Evolutionary conservation across 768 basidiomycete genomes (phyloP).

Genomic region (Collybia nuda): DNA sequence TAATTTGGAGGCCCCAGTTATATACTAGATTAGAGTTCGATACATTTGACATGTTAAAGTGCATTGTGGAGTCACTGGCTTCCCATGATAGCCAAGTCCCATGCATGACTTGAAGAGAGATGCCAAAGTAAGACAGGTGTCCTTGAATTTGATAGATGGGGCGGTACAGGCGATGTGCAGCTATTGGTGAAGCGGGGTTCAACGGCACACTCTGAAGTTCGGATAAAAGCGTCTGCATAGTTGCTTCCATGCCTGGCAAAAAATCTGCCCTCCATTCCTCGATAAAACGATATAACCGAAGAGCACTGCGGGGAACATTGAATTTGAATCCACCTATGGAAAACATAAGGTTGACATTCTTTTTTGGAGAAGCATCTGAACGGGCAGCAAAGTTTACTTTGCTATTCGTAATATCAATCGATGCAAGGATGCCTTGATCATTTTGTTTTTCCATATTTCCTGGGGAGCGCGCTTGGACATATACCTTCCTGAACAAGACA

Average conservation of each 20-base stretch:
- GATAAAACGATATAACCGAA: conserved; percentile 74
- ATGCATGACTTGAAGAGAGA: conserved; percentile 82
- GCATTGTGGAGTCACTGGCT: conserved; percentile 47
- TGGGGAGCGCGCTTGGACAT: conserved; percentile 59
- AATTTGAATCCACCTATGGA: conserved; percentile 46
- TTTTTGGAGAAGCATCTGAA: conserved; percentile 40
- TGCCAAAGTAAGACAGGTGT: conserved; percentile 46
- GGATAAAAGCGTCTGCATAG: conserved; percentile 60
- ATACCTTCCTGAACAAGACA: conserved; percentile 48
- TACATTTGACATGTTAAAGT: conserved; percentile 39
- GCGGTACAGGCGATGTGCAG: conserved; percentile 23
- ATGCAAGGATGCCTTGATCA: conserved; percentile 61
- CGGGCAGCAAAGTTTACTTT: conserved; percentile 46
- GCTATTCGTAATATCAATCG: conserved; percentile 47
- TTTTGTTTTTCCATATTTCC: conserved; percentile 33
- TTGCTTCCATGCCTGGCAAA: conserved; percentile 70
- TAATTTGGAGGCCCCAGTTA: conserved; percentile 64
- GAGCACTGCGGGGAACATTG: conserved; percentile 77
- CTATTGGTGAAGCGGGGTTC: conserved; percentile 28
- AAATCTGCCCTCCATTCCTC: conserved; percentile 85
- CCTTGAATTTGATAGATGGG: conserved; percentile 51
- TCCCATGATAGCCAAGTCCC: conserved; percentile 87
- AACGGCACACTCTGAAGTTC: conserved; percentile 52
- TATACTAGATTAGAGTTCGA: conserved; percentile 30
- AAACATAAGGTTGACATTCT: conserved; percentile 42